Conservation (phyloP, 768 basidiomycete species). For the Serendipita vermifera region DNA sequence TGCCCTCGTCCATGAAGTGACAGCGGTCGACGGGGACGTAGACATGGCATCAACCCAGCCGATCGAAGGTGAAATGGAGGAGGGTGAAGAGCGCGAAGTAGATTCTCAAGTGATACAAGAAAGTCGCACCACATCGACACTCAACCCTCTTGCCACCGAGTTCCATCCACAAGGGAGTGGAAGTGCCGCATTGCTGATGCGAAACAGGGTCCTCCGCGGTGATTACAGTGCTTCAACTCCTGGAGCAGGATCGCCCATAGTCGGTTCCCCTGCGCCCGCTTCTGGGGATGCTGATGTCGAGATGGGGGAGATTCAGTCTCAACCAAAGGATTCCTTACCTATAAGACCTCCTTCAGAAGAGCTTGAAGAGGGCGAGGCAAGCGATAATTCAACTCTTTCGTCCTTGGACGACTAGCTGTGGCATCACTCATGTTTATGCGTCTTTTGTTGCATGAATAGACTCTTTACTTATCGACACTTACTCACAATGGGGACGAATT, state of each 20-base stretch:
- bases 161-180: background rate
- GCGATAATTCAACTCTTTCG: background rate
- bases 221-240: slow-evolving; percentile 4
- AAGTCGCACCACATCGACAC: background rate
- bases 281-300: background rate
- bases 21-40: background rate
- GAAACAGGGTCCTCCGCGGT: background rate
- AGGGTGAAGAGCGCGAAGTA: slow-evolving; percentile 1
- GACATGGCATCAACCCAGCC: background rate
- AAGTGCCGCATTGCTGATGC: background rate
- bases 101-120: background rate
- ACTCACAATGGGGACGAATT: too few relatives aligned
- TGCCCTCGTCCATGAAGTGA: background rate
- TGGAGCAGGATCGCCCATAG: background rate
- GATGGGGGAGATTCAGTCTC: background rate
- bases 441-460: too few relatives aligned
- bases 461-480: too few relatives aligned
- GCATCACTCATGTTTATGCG: too few relatives aligned
- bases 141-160: background rate
- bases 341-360: background rate
- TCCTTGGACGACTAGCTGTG: background rate
- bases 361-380: background rate
- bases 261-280: background rate
- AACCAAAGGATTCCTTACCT: background rate
- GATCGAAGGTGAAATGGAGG: slow-evolving; percentile 4